Evolutionary conservation across 495 filamentous ascomycete species (phyloP).

Genomic region (Aspergillus bridgeri): DNA sequence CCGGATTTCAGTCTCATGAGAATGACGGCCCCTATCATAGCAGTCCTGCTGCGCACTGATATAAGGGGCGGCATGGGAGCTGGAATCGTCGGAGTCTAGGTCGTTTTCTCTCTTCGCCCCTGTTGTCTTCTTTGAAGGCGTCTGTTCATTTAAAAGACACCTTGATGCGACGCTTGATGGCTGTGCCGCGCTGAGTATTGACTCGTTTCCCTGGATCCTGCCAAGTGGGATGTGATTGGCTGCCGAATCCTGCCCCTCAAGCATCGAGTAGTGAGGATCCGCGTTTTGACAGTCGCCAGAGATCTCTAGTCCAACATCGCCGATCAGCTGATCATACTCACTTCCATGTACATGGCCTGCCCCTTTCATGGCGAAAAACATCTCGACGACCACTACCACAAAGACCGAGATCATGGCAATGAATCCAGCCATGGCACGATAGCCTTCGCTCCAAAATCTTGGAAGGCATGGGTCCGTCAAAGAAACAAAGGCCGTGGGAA

Average conservation of each 20-base stretch:
- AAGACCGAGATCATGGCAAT: slow-evolving; percentile 77
- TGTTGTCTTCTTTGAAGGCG: slow-evolving; percentile 2
- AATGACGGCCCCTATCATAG: slow-evolving; percentile 12
- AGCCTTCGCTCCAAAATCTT: slow-evolving; percentile 65
- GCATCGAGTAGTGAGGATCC: slow-evolving; percentile 20
- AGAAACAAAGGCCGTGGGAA: slow-evolving; percentile 79
- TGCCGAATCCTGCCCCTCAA: slow-evolving; percentile 17
- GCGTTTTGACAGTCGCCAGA: slow-evolving; percentile 18
- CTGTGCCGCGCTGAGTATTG: slow-evolving; percentile 2
- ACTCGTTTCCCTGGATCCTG: background rate
- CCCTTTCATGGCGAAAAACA: slow-evolving; percentile 62
- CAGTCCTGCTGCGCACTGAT: slow-evolving; percentile 13
- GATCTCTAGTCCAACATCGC: slow-evolving; percentile 26
- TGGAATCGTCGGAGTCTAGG: slow-evolving; percentile 27
- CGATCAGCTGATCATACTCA: slow-evolving; percentile 44
- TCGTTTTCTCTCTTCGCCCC: slow-evolving; percentile 29
- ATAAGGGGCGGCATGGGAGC: slow-evolving; percentile 16
- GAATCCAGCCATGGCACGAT: slow-evolving; percentile 72
- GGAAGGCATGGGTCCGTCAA: slow-evolving; percentile 80
- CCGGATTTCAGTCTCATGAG: slow-evolving; percentile 14
- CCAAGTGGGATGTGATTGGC: slow-evolving; percentile 9
- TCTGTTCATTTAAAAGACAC: slow-evolving; percentile 1
- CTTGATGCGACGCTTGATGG: slow-evolving; percentile 3
- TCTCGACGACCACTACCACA: slow-evolving; percentile 71
- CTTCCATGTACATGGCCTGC: slow-evolving; percentile 48